Conservation (phyloP, 1,284 basidiomycete species). For the Cryptococcus sp. region DNA sequence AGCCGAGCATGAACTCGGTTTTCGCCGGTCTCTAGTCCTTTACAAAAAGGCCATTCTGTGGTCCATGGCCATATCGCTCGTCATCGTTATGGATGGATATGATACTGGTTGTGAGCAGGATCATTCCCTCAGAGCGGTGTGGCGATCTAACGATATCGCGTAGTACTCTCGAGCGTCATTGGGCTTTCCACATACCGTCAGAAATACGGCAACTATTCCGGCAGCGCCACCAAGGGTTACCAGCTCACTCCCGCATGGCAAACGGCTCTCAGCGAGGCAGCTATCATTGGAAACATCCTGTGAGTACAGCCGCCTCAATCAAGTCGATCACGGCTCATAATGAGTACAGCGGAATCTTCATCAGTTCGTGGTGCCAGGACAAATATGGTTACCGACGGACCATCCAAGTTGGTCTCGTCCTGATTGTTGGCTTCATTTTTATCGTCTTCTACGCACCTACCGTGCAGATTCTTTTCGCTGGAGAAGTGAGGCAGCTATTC, state of each 20-base stretch:
- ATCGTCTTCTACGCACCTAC: conserved; percentile 43
- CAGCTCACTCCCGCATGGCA: conserved; percentile 21
- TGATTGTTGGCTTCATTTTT: conserved; percentile 35
- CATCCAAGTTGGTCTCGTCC: conserved; percentile 34
- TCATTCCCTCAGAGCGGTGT: not conserved
- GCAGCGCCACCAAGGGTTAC: conserved; percentile 4
- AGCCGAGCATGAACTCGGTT: conserved; percentile 11
- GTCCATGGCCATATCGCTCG: conserved; percentile 20
- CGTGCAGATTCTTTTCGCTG: conserved; percentile 1
- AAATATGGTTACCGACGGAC: conserved; percentile 31
- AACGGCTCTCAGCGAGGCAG: conserved; percentile 19
- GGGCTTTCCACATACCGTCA: conserved; percentile 17
- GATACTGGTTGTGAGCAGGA: not conserved
- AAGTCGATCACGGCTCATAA: too few relatives aligned
- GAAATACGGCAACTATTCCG: conserved; percentile 12
- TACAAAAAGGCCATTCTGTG: conserved; percentile 22
- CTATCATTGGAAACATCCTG: conserved; percentile 21
- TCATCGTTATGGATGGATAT: conserved; percentile 15
- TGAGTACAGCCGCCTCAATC: not conserved
- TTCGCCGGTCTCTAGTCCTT: conserved; percentile 11
- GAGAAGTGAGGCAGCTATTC: not conserved
- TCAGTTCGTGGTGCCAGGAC: conserved; percentile 23
- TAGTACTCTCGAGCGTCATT: conserved; percentile 10
- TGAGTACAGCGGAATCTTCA: conserved; percentile 23
- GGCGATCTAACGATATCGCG: not conserved